These are phyloP conservation scores for Tylopilus sp. DNA, from an alignment of 768 basidiomycete genomes.

Conservation along the genomic window DNA sequence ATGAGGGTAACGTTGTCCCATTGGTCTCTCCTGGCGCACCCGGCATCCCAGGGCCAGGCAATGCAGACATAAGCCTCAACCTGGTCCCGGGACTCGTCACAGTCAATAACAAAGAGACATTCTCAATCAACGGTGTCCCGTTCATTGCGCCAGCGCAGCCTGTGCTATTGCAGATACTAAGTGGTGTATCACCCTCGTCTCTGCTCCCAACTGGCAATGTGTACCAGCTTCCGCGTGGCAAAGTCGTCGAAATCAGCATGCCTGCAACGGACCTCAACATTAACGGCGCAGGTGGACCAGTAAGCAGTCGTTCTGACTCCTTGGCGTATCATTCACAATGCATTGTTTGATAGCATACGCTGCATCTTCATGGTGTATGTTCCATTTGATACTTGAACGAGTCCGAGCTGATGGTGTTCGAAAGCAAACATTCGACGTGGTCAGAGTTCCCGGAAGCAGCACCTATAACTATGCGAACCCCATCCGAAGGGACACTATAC, in stretches of 20 bases:
- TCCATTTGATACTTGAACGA: not conserved
- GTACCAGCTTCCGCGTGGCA: slow-evolving; percentile 38
- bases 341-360: slow-evolving; percentile 26
- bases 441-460: slow-evolving; percentile 34
- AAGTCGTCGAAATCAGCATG: slow-evolving; percentile 46
- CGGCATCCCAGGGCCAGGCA: slow-evolving; percentile 33
- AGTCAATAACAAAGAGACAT: not conserved
- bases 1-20: slow-evolving; percentile 37
- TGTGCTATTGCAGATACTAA: slow-evolving; percentile 42
- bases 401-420: not conserved
- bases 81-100: slow-evolving; percentile 21
- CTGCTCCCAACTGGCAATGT: slow-evolving; percentile 43
- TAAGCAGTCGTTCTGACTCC: slow-evolving; percentile 5
- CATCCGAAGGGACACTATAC: slow-evolving; percentile 41
- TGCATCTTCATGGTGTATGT: slow-evolving; percentile 46
- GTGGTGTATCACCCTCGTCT: slow-evolving; percentile 32
- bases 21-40: slow-evolving; percentile 24
- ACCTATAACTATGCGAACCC: slow-evolving; percentile 49
- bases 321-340: not conserved
- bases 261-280: slow-evolving; percentile 8
- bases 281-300: slow-evolving; percentile 10
- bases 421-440: slow-evolving; percentile 38
- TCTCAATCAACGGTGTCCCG: slow-evolving; percentile 30
- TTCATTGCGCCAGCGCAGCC: slow-evolving; percentile 35
- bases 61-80: slow-evolving; percentile 39